Evolutionary conservation across 1,139 yeast species (phyloP), one percentile per base, ranked within the genome.

Genomic region (Candida sp.): DNA sequence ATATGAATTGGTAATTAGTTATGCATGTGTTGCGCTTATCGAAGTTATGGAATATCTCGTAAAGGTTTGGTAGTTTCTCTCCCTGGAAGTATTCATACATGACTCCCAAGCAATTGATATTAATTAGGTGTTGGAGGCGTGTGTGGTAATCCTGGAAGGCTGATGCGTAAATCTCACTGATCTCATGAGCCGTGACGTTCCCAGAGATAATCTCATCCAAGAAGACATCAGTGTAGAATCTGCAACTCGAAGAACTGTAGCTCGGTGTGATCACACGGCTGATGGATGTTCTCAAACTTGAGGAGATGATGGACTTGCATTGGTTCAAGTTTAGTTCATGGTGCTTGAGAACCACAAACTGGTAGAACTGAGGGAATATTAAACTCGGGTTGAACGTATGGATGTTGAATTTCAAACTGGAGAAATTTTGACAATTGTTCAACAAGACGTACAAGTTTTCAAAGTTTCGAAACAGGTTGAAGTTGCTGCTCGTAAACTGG

Each of bases 321-420:
- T 48, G 48, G 7, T 34, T 23, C 26, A 30, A 38, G 17, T 31
- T 35, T 8, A 30, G 34, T 23, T 28, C 39, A 28, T 42, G 37
- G 31, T 33, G 25, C 11, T 34, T 30, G 5, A 28, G 3, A 5
- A 49, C 34, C 11, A 47, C 34, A 39, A 56, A 57, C 11, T 57
- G 50, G 53, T 69, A 67, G 53, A 69, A 68, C 25, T 51, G 46
- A 3, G 71, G 72, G 50, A 67, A 70, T 43, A 67, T 48, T 17
- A 69, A 53, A 12, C 59, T 59, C 3, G 73, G 72, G 22, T 65
- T 62, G 25, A 59, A 58, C 1, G 71, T 63, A 31, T 60, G 60
- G 32, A 58, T 50, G 27, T 57, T 56, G 31, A 57, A 52, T 25
- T 53, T 54, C n/a, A 57, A 42, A 17, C 42, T 48, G 12, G 47